These are phyloP conservation scores for Annulohypoxylon moriforme DNA, from an alignment of 495 filamentous ascomycete species.

Conservation along the genomic window DNA sequence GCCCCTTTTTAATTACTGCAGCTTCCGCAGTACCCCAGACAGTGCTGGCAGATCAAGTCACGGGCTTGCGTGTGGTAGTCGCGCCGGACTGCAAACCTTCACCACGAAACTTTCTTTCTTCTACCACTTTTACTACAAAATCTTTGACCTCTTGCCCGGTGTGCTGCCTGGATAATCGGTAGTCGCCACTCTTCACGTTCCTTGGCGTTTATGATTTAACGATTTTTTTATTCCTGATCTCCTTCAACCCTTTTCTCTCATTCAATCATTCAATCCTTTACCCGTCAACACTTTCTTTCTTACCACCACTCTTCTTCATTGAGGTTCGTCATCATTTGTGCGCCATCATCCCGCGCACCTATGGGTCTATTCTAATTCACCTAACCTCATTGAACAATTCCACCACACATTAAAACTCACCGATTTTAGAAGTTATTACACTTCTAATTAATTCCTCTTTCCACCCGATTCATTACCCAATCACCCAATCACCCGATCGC, in stretches of 20 bases:
- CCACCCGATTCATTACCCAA: neutral
- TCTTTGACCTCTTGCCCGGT: neutral
- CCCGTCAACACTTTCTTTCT: neutral
- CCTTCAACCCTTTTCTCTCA: neutral
- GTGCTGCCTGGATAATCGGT: neutral
- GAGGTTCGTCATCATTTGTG: neutral
- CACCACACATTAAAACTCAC: too few relatives aligned
- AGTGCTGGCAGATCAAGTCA: constrained; percentile 25
- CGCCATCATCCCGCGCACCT: neutral
- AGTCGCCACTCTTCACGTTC: neutral
- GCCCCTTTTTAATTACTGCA: neutral
- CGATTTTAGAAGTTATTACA: neutral
- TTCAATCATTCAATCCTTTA: neutral
- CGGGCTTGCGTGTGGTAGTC: constrained; percentile 40
- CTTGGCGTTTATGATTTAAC: neutral
- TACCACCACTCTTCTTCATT: neutral
- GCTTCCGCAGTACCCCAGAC: constrained; percentile 1
- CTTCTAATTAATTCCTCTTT: neutral
- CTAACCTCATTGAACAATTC: neutral
- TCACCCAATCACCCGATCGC: neutral
- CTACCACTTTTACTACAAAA: neutral
- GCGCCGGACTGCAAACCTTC: constrained; percentile 13
- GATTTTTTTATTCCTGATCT: neutral
- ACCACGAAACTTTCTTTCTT: neutral
- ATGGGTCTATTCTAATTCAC: neutral